Conservation (phyloP, 2,329 filamentous ascomycete species). For the Seiridium unicorne region DNA sequence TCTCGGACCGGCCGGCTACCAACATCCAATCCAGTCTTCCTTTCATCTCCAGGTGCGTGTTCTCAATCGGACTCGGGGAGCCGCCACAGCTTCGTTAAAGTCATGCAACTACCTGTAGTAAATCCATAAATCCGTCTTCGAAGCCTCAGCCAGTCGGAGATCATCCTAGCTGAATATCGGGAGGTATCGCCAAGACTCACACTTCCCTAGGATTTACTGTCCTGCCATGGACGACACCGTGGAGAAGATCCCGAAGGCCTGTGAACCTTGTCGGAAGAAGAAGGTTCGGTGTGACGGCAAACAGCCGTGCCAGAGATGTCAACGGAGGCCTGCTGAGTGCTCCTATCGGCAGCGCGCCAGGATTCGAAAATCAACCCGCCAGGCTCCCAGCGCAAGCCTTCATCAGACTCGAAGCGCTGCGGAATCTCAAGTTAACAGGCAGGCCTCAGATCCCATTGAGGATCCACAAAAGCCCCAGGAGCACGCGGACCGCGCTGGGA, state of each 20-base stretch:
- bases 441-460: background rate
- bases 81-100: background rate
- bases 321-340: background rate
- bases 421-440: background rate
- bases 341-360: background rate
- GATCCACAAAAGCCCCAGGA: background rate
- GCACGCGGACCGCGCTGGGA: background rate
- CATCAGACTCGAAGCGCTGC: background rate
- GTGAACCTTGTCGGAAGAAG: conserved; percentile 1
- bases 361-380: background rate
- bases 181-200: background rate
- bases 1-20: background rate
- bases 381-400: background rate
- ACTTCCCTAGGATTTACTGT: background rate
- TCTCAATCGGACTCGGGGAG: too few species aligned
- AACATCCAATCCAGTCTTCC: too few species aligned
- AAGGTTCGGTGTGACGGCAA: conserved; percentile 1
- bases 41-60: too few species aligned
- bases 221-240: background rate
- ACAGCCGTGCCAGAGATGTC: background rate
- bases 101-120: background rate
- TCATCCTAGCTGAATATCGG: background rate
- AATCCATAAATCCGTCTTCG: background rate
- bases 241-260: conserved; percentile 2
- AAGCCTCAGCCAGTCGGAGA: background rate